These are phyloP conservation scores for Emiliania huxleyi DNA, from an alignment of 78 protist species.

Conservation along the genomic window DNA sequence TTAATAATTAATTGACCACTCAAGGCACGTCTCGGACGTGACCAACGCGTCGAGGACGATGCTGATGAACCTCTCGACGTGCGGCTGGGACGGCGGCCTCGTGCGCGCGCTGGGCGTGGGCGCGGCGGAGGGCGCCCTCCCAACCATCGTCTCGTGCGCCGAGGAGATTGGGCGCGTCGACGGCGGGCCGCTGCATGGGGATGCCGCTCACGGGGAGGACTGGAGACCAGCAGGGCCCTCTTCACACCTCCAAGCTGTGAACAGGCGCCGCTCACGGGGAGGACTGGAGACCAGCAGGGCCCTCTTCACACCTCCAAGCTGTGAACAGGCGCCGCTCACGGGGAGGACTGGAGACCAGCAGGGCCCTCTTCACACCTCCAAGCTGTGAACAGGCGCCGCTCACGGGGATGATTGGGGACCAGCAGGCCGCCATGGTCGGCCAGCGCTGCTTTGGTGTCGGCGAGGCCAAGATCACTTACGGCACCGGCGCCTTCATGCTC, in stretches of 20 bases:
- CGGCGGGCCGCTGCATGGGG: background rate
- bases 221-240: conserved; percentile 99
- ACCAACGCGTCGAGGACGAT: conserved; percentile 96
- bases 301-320: too few relatives aligned
- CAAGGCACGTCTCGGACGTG: conserved; percentile 86
- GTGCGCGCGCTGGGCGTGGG: background rate
- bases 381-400: too few relatives aligned
- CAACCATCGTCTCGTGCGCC: background rate
- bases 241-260: too few relatives aligned
- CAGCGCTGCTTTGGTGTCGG: conserved; percentile 85
- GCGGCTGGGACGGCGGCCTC: conserved; percentile 69
- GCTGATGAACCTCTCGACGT: conserved; percentile 88
- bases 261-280: too few relatives aligned
- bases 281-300: too few relatives aligned
- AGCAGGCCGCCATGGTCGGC: conserved; percentile 96
- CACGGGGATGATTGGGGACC: conserved; percentile 88
- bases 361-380: too few relatives aligned
- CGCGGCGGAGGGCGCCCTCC: background rate
- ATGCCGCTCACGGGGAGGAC: conserved; percentile 12
- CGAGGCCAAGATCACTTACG: conserved; percentile 83
- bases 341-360: too few relatives aligned
- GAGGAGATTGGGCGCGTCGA: background rate
- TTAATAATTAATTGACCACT: background rate
- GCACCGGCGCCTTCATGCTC: conserved; percentile 88
- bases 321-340: too few relatives aligned